A percentile compares a stretch with the other conserved stretches of the same genome.
These are phyloP conservation scores for Umbelopsis sp. DNA, from an alignment of 192 early-diverging fungal species.

Conservation along the genomic window DNA sequence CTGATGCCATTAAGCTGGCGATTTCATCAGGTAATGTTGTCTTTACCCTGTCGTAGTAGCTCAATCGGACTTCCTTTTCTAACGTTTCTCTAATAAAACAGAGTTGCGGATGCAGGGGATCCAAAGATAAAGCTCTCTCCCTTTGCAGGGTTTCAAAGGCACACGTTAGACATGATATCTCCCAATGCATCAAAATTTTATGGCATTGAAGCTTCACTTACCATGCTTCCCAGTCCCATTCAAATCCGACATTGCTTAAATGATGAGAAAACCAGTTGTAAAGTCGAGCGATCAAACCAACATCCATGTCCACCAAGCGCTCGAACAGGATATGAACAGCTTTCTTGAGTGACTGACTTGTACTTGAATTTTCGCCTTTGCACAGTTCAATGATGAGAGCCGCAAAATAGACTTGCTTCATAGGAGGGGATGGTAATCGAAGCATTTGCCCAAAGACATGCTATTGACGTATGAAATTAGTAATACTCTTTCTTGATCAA, in stretches of 20 bases:
- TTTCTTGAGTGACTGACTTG: conserved; percentile 69
- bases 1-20: conserved; percentile 54
- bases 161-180: neutral
- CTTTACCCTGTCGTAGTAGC: conserved; percentile 89
- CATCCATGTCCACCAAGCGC: conserved; percentile 75
- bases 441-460: conserved; percentile 52
- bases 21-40: conserved; percentile 73
- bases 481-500: too few species aligned
- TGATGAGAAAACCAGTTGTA: conserved; percentile 90
- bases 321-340: conserved; percentile 64
- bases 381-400: conserved; percentile 73
- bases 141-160: conserved; percentile 33
- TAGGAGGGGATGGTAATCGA: conserved; percentile 48
- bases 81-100: conserved; percentile 87
- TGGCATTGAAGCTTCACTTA: conserved; percentile 18
- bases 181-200: neutral
- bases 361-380: conserved; percentile 57
- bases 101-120: conserved; percentile 55
- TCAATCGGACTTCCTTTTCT: conserved; percentile 81
- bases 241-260: conserved; percentile 90
- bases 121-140: conserved; percentile 53
- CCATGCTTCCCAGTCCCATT: conserved; percentile 92
- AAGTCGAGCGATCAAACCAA: conserved; percentile 82
- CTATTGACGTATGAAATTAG: conserved; percentile 19
- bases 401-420: conserved; percentile 74